Percentiles rank a stretch among this genome's conserved stretches.
These are phyloP conservation scores for Halenospora varia DNA, from an alignment of 495 filamentous ascomycete species.

Conservation along the genomic window DNA sequence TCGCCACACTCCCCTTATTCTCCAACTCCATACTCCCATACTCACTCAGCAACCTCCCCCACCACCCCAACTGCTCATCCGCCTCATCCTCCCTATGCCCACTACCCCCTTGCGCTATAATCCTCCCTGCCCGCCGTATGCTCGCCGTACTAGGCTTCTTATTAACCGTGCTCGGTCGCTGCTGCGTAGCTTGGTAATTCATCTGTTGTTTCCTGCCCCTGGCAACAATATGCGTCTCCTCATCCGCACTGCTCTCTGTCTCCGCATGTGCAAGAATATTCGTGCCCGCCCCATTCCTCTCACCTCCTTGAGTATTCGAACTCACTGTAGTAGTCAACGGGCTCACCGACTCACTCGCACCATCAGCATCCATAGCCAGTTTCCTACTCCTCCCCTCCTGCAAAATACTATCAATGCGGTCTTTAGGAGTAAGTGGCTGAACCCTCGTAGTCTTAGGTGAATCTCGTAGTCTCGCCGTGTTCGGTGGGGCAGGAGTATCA, in stretches of 20 bases:
- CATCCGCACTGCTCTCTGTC: conserved; percentile 22
- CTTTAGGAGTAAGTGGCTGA: neutral
- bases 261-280: neutral
- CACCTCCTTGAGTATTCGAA: neutral
- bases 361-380: conserved; percentile 9
- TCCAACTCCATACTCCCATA: conserved; percentile 87
- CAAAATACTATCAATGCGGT: conserved; percentile 17
- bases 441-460: conserved; percentile 1
- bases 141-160: conserved; percentile 17
- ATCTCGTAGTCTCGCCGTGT: conserved; percentile 1
- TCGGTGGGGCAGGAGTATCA: neutral
- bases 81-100: conserved; percentile 8
- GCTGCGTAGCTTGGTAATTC: conserved; percentile 19
- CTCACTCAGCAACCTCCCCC: conserved; percentile 51
- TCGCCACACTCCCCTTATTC: conserved; percentile 92
- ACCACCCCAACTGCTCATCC: conserved; percentile 41
- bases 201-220: conserved; percentile 4
- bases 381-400: conserved; percentile 14
- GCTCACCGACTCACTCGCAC: too few relatives aligned
- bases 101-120: neutral
- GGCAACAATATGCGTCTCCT: conserved; percentile 19
- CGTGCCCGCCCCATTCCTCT: neutral
- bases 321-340: too few relatives aligned
- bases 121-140: conserved; percentile 9
- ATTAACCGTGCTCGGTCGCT: neutral